These are phyloP conservation scores for Phytophthora niederhauseri DNA, from an alignment of 352 stramenopile species.

Conservation along the genomic window DNA sequence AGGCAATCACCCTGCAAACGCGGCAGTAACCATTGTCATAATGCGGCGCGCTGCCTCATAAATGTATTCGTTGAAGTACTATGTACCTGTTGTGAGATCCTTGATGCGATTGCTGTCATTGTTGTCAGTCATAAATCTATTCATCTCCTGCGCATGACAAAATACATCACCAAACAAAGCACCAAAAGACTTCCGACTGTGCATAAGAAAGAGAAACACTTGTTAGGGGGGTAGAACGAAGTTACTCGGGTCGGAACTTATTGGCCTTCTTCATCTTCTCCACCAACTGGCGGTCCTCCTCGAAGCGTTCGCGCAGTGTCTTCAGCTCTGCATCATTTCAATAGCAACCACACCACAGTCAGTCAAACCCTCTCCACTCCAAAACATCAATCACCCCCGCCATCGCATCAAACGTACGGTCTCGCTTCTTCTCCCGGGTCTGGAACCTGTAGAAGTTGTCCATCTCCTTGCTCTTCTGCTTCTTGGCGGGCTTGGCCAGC, in stretches of 20 bases:
- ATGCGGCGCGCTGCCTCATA: too few relatives aligned
- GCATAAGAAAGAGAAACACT: not conserved
- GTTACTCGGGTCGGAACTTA: constrained; percentile 83
- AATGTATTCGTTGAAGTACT: too few relatives aligned
- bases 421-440: constrained; percentile 85
- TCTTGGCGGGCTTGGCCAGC: constrained; percentile 69
- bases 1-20: too few relatives aligned
- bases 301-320: constrained; percentile 80
- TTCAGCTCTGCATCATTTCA: constrained; percentile 65
- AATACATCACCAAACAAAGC: not conserved
- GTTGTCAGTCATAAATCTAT: not conserved
- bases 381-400: not conserved
- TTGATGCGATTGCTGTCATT: not conserved
- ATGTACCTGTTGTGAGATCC: not conserved
- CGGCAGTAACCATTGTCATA: too few relatives aligned
- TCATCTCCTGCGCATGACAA: not conserved
- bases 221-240: constrained; percentile 6
- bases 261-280: constrained; percentile 87
- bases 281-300: constrained; percentile 79
- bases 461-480: constrained; percentile 84
- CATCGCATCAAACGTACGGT: constrained; percentile 52
- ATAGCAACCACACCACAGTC: constrained; percentile 10
- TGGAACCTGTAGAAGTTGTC: constrained; percentile 90
- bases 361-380: too few relatives aligned
- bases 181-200: not conserved